phyloP scores from a whole-genome alignment of 164 flowering plant species.

The Vitis amurensis region DNA sequence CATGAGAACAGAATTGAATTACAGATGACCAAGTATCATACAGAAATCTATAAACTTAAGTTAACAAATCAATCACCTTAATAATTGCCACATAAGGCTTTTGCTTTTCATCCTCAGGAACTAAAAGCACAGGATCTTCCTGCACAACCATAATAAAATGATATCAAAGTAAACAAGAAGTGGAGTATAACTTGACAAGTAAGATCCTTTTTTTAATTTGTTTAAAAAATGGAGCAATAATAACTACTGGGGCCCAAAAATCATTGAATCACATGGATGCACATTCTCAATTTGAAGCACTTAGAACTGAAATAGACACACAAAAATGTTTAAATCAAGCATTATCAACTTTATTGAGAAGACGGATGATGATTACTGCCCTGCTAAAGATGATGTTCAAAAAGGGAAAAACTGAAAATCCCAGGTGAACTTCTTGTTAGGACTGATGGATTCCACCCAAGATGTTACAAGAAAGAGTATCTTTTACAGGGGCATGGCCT shows the following conservation, averaged over 20 bases:
- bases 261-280: background rate
- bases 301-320: background rate
- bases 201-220: background rate
- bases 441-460: no score
- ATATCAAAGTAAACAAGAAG: background rate
- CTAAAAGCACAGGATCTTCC: constrained; percentile 90
- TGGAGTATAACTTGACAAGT: background rate
- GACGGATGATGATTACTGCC: background rate
- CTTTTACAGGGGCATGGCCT: no score
- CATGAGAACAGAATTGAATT: background rate
- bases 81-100: constrained; percentile 98
- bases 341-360: background rate
- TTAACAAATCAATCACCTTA: constrained; percentile 48
- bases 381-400: no score
- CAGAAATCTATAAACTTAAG: background rate
- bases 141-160: constrained; percentile 20
- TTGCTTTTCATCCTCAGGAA: constrained; percentile 64
- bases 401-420: no score
- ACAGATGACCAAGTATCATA: background rate
- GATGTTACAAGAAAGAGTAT: no score
- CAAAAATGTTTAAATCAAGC: background rate
- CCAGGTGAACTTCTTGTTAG: no score
- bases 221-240: background rate
- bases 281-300: background rate
- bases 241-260: background rate